Evolutionary conservation across 2,329 filamentous ascomycete genomes (phyloP).

Genomic region (Madurella mycetomatis): DNA sequence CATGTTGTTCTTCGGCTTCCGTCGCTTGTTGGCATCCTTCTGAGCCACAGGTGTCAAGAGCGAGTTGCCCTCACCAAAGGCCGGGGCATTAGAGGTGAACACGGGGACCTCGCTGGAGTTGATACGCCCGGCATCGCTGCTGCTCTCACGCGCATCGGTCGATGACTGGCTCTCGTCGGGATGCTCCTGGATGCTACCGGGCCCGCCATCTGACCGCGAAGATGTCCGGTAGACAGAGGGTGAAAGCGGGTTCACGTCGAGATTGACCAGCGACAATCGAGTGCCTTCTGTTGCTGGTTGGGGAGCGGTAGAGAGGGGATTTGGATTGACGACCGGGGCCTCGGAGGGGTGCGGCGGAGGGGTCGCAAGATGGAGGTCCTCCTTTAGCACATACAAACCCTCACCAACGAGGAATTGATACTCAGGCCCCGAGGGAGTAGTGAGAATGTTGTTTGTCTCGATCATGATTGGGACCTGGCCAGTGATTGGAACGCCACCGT

Average conservation of each 20-base stretch:
- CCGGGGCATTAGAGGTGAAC: constrained; percentile 48
- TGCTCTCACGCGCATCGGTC: constrained; percentile 54
- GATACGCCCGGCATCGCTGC: constrained; percentile 44
- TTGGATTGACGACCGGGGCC: constrained; percentile 78
- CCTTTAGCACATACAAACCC: constrained; percentile 89
- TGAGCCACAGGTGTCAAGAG: constrained; percentile 59
- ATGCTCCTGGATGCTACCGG: constrained; percentile 56
- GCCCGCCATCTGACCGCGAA: constrained; percentile 42
- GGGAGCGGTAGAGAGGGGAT: constrained; percentile 81
- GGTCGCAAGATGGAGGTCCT: constrained; percentile 87
- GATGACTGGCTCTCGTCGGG: constrained; percentile 58
- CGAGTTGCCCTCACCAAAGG: constrained; percentile 83
- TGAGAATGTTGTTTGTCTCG: constrained; percentile 89
- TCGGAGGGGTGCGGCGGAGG: constrained; percentile 95
- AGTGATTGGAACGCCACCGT: constrained; percentile 66
- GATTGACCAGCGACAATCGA: constrained; percentile 71
- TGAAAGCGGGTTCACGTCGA: constrained; percentile 57
- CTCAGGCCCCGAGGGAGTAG: constrained; percentile 74
- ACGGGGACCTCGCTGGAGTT: constrained; percentile 50
- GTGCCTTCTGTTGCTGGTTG: constrained; percentile 81
- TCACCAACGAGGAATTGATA: constrained; percentile 91
- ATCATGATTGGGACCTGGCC: constrained; percentile 70
- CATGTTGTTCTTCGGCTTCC: constrained; percentile 97
- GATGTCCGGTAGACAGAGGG: constrained; percentile 53
- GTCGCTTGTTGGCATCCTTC: constrained; percentile 73